Conservation (phyloP, 495 filamentous ascomycete genomes). For the Endocarpon pusillum region DNA sequence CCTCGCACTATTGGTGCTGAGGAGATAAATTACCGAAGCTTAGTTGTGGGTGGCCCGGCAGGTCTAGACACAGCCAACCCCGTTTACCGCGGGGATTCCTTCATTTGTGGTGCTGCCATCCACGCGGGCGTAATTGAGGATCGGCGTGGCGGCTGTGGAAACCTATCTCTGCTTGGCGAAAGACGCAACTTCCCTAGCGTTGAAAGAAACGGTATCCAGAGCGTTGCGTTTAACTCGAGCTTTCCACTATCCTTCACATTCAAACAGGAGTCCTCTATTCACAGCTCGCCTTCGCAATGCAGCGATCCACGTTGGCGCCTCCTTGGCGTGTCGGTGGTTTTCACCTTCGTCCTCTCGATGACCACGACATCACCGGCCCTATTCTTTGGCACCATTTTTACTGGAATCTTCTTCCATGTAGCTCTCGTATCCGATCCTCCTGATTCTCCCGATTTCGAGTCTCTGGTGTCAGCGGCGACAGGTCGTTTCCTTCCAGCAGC, state of each 20-base stretch:
- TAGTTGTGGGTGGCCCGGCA: slow-evolving; percentile 52
- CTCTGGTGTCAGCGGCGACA: slow-evolving; percentile 44
- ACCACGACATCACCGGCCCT: slow-evolving; percentile 44
- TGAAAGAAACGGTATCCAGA: slow-evolving; percentile 41
- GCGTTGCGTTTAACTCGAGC: slow-evolving; percentile 44
- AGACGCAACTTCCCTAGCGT: slow-evolving; percentile 34
- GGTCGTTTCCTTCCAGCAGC: slow-evolving; percentile 58
- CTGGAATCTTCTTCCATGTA: slow-evolving; percentile 57
- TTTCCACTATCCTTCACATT: slow-evolving; percentile 59
- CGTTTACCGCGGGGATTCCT: slow-evolving; percentile 59
- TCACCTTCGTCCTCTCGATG: slow-evolving; percentile 46
- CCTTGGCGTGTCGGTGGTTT: slow-evolving; percentile 43
- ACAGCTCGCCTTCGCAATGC: slow-evolving; percentile 22
- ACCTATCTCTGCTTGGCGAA: slow-evolving; percentile 44
- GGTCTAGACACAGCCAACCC: slow-evolving; percentile 19
- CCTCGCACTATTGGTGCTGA: slow-evolving; percentile 51
- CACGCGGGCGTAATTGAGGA: slow-evolving; percentile 54
- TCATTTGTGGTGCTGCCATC: slow-evolving; percentile 56
- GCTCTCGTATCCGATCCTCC: slow-evolving; percentile 59
- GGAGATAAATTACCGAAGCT: slow-evolving; percentile 42
- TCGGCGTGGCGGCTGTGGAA: slow-evolving; percentile 51
- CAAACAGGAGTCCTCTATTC: slow-evolving; percentile 11
- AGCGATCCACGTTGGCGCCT: slow-evolving; percentile 52
- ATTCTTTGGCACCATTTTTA: slow-evolving; percentile 50
- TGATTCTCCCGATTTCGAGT: slow-evolving; percentile 23